Base-by-base conservation (phyloP, 2,329 filamentous ascomycete species). In the Xylogone sp. region DNA sequence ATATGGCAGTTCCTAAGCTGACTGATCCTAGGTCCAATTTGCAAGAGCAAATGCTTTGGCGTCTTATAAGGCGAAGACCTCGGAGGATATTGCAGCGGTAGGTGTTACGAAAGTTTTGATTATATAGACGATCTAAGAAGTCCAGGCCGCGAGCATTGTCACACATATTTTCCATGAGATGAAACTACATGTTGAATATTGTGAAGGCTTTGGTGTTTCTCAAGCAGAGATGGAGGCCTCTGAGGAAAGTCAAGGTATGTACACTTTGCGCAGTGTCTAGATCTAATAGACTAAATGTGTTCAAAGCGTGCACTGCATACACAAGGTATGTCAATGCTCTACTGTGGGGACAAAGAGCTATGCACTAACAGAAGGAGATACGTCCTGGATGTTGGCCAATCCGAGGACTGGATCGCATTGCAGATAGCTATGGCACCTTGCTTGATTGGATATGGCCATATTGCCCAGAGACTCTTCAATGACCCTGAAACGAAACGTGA, bases 391-490 rank as follows among this genome's bases (percentile, higher is more conserved):
- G 78, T 96, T 19, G 93, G 93, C 6, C 84, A 90, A 60, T 90
- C 87, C 1, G 84, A 94, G 65, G 91, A 96, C 71, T 95, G 87
- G 84, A 76, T 97, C 43, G 91, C 86, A 3, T 78, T 97, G 9
- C 90, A 96, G 63, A 75, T 97, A 55, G 86, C 90, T 3, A 77
- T 97, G 49, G 84, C 92, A 13, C 91, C 93, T 0, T 97, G 93
- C 65, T 75, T 96, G 27, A 79, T 97, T n/a, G 93, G 93, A 42
- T 97, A 97, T 67, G 86, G 86, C 9, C 82, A 82, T 51, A 88
- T 95, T 53, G 93, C 89, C 5, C 77, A 78, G 61, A 80, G 89
- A 61, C 75, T 96, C 2, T 77, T 84, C 60, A 74, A 74, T 13
- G 84, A 88, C 55, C 71, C 78, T 46, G 75, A 73, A n/a, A 87